phyloP scores from a whole-genome alignment of 805 yeast genomes.

The Zygotorulaspora danielsina region DNA sequence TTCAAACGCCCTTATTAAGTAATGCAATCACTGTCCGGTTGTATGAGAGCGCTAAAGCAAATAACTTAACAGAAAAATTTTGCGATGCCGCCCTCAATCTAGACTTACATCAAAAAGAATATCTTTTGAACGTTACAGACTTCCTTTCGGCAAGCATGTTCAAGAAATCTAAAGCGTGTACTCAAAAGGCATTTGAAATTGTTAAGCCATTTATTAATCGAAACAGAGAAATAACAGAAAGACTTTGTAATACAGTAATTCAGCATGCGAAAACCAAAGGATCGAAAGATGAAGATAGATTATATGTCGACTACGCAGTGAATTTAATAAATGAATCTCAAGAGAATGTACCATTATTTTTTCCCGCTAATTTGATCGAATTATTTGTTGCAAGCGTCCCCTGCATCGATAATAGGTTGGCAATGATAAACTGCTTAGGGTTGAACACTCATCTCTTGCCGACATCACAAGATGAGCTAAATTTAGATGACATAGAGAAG shows the following conservation, averaged over 20 bases:
- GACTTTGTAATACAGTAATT: slow-evolving; percentile 14
- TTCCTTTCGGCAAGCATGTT: slow-evolving; percentile 18
- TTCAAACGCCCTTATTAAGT: slow-evolving; percentile 33
- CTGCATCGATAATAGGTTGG: slow-evolving; percentile 36
- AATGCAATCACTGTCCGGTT: slow-evolving; percentile 36
- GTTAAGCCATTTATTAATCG: slow-evolving; percentile 11
- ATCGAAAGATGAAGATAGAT: neutral
- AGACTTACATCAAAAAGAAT: slow-evolving; percentile 1
- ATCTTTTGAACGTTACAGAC: slow-evolving; percentile 17
- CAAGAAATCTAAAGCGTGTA: slow-evolving; percentile 9
- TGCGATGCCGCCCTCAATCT: slow-evolving; percentile 20
- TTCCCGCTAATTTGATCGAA: slow-evolving; percentile 16
- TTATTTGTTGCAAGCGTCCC: slow-evolving; percentile 32
- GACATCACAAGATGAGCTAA: slow-evolving; percentile 8
- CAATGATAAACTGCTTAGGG: slow-evolving; percentile 47
- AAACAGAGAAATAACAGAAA: slow-evolving; percentile 13
- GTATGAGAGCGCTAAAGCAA: slow-evolving; percentile 29
- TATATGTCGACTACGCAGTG: slow-evolving; percentile 10
- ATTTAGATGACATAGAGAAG: slow-evolving; percentile 13
- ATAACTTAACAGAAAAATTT: slow-evolving; percentile 21
- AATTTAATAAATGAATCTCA: slow-evolving; percentile 18
- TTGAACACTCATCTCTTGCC: slow-evolving; percentile 36
- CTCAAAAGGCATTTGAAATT: slow-evolving; percentile 13
- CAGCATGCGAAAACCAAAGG: slow-evolving; percentile 9
- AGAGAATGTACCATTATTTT: slow-evolving; percentile 11